Conservation (phyloP, 2,329 filamentous ascomycete species). For the Fusarium marasasianum region DNA sequence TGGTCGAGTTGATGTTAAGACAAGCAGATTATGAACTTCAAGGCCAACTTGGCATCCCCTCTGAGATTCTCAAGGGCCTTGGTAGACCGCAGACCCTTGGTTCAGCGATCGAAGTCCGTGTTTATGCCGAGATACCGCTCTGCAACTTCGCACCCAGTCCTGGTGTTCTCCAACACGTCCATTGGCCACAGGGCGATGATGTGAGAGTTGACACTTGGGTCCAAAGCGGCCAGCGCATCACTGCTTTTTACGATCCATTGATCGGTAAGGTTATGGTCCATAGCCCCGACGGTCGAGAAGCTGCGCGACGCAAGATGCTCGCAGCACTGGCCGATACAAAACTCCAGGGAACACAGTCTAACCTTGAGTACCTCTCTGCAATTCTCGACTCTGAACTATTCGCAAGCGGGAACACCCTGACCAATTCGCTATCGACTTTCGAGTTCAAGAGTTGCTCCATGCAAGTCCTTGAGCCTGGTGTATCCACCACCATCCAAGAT, state of each 20-base stretch:
- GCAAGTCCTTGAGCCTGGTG: neutral
- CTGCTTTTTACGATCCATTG: neutral
- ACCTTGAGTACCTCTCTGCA: neutral
- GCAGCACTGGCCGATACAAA: neutral
- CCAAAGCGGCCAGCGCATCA: neutral
- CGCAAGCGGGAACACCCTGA: neutral
- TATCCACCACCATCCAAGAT: neutral
- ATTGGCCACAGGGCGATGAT: neutral
- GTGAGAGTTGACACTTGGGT: neutral
- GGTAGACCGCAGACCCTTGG: neutral
- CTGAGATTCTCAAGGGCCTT: neutral
- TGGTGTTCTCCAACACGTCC: neutral
- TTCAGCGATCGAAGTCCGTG: neutral
- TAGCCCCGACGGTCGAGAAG: neutral
- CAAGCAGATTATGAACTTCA: slow-evolving; percentile 44
- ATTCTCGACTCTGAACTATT: neutral
- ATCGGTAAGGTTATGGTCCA: slow-evolving; percentile 14
- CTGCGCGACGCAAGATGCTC: neutral
- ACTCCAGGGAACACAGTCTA: neutral
- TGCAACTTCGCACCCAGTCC: neutral
- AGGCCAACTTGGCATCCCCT: slow-evolving; percentile 1
- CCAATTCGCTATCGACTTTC: neutral
- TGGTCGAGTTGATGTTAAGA: slow-evolving; percentile 64
- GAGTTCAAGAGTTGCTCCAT: neutral
- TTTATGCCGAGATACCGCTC: neutral